Conservation (phyloP, 768 basidiomycete genomes). For the Coprinopsis strossmayeri region DNA sequence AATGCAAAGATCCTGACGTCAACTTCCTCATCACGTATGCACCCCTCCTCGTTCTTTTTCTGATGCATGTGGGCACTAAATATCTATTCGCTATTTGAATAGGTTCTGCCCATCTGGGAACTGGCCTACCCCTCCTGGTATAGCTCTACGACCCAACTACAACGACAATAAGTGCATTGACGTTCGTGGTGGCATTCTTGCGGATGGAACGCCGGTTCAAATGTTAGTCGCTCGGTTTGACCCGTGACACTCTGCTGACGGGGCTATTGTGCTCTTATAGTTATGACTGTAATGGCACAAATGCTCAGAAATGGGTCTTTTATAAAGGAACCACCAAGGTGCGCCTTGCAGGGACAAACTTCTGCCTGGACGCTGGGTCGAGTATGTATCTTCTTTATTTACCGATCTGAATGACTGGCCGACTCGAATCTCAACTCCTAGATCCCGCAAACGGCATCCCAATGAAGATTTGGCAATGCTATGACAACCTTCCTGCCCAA, state of each 20-base stretch:
- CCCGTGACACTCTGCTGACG: not conserved
- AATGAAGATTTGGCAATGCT: constrained; percentile 28
- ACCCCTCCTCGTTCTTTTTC: not conserved
- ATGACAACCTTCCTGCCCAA: constrained; percentile 23
- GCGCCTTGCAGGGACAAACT: constrained; percentile 16
- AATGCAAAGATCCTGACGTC: constrained; percentile 3
- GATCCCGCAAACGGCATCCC: constrained; percentile 19
- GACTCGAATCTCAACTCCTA: constrained; percentile 5
- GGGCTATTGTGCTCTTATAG: not conserved
- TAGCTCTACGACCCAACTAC: constrained; percentile 11
- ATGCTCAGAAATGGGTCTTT: constrained; percentile 19
- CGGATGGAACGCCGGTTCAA: constrained; percentile 28
- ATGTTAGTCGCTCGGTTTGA: constrained; percentile 20
- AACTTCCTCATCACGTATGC: constrained; percentile 7
- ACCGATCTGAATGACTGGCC: not conserved
- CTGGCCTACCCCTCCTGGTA: constrained; percentile 10
- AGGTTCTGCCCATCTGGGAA: constrained; percentile 7
- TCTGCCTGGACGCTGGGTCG: constrained; percentile 18
- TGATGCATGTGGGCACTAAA: not conserved
- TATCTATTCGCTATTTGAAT: not conserved
- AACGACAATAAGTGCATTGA: constrained; percentile 25
- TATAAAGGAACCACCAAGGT: constrained; percentile 13
- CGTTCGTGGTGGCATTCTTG: constrained; percentile 23
- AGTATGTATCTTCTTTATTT: constrained; percentile 8
- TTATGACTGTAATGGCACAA: constrained; percentile 20